phyloP scores from a whole-genome alignment of 805 yeast genomes.

The Kazachstania taianensis region DNA sequence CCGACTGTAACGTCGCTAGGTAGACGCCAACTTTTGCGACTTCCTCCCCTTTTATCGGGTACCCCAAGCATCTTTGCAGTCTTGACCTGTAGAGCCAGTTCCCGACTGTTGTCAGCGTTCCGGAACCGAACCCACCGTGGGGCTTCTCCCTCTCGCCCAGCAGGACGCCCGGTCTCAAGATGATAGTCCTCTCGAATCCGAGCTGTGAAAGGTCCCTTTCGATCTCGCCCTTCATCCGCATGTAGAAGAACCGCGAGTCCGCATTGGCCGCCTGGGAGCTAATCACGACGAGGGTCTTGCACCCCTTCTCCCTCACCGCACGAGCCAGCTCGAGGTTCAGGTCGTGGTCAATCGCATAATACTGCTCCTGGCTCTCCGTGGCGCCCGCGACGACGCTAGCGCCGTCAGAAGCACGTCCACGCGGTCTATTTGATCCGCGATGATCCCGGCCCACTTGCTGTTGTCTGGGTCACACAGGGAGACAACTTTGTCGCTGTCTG shows the following conservation, averaged over 20 bases:
- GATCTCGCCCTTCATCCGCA: conserved; percentile 61
- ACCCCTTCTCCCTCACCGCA: conserved; percentile 56
- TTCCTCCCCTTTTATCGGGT: conserved; percentile 55
- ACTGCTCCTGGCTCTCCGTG: conserved; percentile 64
- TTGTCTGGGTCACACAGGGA: conserved; percentile 38
- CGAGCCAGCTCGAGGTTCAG: conserved; percentile 58
- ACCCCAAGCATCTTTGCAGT: conserved; percentile 24
- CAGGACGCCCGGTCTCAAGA: conserved; percentile 68
- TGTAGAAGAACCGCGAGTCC: conserved; percentile 49
- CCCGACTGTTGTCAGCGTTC: conserved; percentile 28
- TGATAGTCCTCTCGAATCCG: conserved; percentile 60
- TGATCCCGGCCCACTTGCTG: conserved; percentile 39
- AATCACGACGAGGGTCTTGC: conserved; percentile 55
- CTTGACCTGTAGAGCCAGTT: conserved; percentile 27
- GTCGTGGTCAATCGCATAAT: conserved; percentile 64
- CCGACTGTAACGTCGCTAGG: too few species aligned
- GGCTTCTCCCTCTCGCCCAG: conserved; percentile 46
- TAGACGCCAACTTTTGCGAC: conserved; percentile 50
- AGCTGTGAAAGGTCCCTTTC: conserved; percentile 58
- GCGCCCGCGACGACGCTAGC: conserved; percentile 63
- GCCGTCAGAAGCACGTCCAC: conserved; percentile 47
- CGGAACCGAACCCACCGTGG: conserved; percentile 32
- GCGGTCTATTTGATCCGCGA: conserved; percentile 19
- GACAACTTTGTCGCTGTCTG: conserved; percentile 23
- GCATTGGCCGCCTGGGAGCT: conserved; percentile 57